Percentiles rank a stretch among this genome's conserved stretches.
These are phyloP conservation scores for Penicillium sp. DNA, from an alignment of 2,329 filamentous ascomycete genomes.

Conservation along the genomic window DNA sequence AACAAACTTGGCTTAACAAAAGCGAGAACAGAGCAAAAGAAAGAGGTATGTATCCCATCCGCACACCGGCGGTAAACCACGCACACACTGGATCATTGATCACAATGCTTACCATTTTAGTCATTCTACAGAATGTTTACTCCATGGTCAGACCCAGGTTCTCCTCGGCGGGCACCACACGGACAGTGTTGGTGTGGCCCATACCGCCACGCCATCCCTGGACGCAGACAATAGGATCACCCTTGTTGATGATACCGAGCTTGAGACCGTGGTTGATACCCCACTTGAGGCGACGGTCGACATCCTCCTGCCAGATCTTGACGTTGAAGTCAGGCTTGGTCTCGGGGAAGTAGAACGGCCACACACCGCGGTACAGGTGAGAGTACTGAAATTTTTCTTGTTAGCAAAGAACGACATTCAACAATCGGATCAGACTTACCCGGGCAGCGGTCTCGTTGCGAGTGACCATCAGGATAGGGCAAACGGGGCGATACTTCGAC, in stretches of 20 bases:
- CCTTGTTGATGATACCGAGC: conserved; percentile 76
- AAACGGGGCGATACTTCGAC: conserved; percentile 97
- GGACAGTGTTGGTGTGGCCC: conserved; percentile 66
- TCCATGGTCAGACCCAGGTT: conserved; percentile 40
- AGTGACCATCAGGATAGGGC: conserved; percentile 99
- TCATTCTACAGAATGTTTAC: conserved; percentile 24
- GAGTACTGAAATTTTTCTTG: conserved; percentile 59
- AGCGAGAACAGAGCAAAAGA: conserved; percentile 8
- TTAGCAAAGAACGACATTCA: conserved; percentile 14
- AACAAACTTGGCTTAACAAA: conserved; percentile 20
- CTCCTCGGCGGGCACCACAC: conserved; percentile 51
- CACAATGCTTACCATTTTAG: conserved; percentile 11
- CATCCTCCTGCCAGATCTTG: conserved; percentile 97
- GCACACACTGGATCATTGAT: conserved; percentile 12
- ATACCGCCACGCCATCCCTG: conserved; percentile 68
- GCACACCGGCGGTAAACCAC: conserved; percentile 24
- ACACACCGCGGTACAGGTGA: conserved; percentile 96
- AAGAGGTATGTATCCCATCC: conserved; percentile 26
- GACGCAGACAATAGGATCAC: conserved; percentile 67
- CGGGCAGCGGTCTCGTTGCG: conserved; percentile 79
- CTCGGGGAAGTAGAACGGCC: conserved; percentile 93
- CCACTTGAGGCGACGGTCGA: conserved; percentile 97
- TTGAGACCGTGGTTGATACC: conserved; percentile 83
- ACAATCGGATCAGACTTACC: conserved; percentile 42
- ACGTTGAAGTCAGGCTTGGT: conserved; percentile 90